phyloP scores from a whole-genome alignment of 1,284 basidiomycete species.

The Leccinum fuscescens region DNA sequence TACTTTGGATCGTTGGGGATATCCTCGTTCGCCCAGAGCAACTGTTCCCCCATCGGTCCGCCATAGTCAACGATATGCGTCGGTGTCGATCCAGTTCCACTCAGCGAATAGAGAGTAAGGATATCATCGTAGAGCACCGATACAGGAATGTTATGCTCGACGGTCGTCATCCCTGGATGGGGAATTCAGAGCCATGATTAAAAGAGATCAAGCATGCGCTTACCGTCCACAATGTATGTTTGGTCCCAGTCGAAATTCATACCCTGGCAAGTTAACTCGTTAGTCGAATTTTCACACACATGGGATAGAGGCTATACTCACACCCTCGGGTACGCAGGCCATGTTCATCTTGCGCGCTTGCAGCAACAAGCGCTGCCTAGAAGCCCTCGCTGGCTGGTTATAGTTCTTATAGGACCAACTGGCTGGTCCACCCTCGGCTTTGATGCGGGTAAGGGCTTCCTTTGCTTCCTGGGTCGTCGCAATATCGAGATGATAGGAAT shows the following conservation, averaged over 20 bases:
- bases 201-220: conserved; percentile 8
- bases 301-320: conserved; percentile 7
- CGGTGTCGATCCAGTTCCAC: conserved; percentile 70
- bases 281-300: not conserved
- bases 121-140: conserved; percentile 68
- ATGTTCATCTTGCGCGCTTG: conserved; percentile 61
- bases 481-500: conserved; percentile 60
- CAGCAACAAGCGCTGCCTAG: conserved; percentile 62
- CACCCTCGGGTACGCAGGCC: conserved; percentile 61
- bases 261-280: conserved; percentile 36
- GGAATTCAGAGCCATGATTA: conserved; percentile 8
- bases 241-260: conserved; percentile 77
- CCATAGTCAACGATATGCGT: conserved; percentile 76
- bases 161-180: conserved; percentile 66
- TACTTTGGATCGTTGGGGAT: conserved; percentile 67
- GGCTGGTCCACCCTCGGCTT: conserved; percentile 64
- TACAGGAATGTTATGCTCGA: conserved; percentile 70
- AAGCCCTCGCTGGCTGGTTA: conserved; percentile 64
- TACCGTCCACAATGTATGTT: conserved; percentile 72
- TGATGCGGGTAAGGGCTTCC: conserved; percentile 63
- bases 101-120: conserved; percentile 54
- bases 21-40: conserved; percentile 64
- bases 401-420: conserved; percentile 78
- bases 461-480: conserved; percentile 57
- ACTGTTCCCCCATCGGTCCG: conserved; percentile 62